These are phyloP conservation scores for Podospora australis DNA, from an alignment of 495 filamentous ascomycete species.

Conservation along the genomic window DNA sequence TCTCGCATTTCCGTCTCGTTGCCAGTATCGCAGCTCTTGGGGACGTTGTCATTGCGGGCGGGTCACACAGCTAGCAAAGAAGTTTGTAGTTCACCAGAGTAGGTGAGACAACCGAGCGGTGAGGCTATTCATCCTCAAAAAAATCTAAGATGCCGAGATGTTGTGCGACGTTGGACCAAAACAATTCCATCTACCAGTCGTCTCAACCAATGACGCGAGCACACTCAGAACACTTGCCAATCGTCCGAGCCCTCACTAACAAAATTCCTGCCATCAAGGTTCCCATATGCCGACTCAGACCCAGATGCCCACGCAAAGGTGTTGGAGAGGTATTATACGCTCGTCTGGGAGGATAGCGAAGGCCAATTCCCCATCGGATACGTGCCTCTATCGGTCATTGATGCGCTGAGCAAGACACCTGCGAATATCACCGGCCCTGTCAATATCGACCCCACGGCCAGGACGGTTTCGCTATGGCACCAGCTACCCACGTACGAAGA, in stretches of 20 bases:
- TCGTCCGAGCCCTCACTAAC: conserved; percentile 5
- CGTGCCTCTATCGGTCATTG: conserved; percentile 50
- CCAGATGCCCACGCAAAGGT: conserved; percentile 43
- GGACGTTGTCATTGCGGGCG: too few relatives aligned
- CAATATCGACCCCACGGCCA: conserved; percentile 41
- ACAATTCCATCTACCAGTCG: too few relatives aligned
- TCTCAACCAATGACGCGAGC: background rate
- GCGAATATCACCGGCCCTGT: conserved; percentile 45
- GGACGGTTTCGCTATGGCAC: conserved; percentile 23
- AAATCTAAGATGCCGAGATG: background rate
- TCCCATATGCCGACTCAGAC: conserved; percentile 58
- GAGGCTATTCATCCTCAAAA: too few relatives aligned
- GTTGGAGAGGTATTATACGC: conserved; percentile 46
- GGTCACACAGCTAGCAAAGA: too few relatives aligned
- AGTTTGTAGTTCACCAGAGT: too few relatives aligned
- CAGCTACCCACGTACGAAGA: conserved; percentile 33
- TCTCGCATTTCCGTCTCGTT: background rate
- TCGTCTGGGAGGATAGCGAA: conserved; percentile 46
- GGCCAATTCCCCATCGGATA: conserved; percentile 55
- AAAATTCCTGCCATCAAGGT: conserved; percentile 39
- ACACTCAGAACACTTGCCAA: background rate
- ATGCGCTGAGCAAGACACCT: conserved; percentile 43
- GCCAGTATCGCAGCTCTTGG: too few relatives aligned
- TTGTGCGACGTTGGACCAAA: background rate
- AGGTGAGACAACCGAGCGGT: too few relatives aligned